phyloP scores from a whole-genome alignment of 768 basidiomycete species.

The Pilatotrama ljubarskyi region DNA sequence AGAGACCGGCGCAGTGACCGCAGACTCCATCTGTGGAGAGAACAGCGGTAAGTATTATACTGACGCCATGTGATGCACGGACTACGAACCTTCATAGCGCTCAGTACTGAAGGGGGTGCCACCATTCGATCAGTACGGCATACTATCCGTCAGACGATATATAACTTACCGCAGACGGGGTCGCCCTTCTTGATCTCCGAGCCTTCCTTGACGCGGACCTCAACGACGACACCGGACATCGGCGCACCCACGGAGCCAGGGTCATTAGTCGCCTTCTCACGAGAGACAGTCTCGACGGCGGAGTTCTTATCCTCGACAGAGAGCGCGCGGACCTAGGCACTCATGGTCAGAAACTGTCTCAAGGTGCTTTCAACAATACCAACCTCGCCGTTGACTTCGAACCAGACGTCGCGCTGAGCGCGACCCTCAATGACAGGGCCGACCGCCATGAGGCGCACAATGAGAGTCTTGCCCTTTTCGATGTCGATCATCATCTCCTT shows the following conservation, averaged over 20 bases:
- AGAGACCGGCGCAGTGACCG: constrained; percentile 94
- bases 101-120: constrained; percentile 70
- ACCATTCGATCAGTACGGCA: constrained; percentile 17
- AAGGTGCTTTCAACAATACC: constrained; percentile 12
- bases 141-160: background rate
- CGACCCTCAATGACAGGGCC: constrained; percentile 90
- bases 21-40: constrained; percentile 86
- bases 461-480: constrained; percentile 95
- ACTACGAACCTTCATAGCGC: constrained; percentile 88
- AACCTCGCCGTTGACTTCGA: constrained; percentile 96
- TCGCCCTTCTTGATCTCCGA: constrained; percentile 98
- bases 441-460: constrained; percentile 93
- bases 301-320: constrained; percentile 96
- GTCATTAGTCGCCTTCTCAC: constrained; percentile 92
- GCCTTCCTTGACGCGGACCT: constrained; percentile 97
- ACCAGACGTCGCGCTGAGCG: constrained; percentile 96
- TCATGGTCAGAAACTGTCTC: background rate
- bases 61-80: background rate
- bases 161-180: constrained; percentile 79
- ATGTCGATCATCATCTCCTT: constrained; percentile 98
- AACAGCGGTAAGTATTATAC: constrained; percentile 24
- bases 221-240: constrained; percentile 98
- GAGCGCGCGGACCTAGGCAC: constrained; percentile 81
- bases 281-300: constrained; percentile 90
- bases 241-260: constrained; percentile 97